Evolutionary conservation across 148 eudicot species (phyloP).

Genomic region (Rhododendron ferrugineum): DNA sequence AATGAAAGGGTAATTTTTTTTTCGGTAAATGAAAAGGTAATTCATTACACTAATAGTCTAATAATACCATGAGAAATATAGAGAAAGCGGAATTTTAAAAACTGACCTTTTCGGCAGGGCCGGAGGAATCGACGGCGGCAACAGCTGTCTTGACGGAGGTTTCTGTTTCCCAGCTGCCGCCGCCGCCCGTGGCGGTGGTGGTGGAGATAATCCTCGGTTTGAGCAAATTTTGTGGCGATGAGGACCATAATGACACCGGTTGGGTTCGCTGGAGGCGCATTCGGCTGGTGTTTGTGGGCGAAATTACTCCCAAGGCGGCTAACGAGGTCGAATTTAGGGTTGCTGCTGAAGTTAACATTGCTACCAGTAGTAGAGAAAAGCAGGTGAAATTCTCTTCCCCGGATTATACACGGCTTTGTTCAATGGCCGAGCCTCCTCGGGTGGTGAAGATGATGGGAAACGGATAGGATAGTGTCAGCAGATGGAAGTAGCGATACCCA

Average conservation of each 20-base stretch:
- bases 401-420: neutral
- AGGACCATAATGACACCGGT: neutral
- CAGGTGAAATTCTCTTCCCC: neutral
- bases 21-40: neutral
- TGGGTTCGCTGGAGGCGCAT: slow-evolving; percentile 7
- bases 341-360: slow-evolving; percentile 32
- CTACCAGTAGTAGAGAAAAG: neutral
- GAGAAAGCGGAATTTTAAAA: neutral
- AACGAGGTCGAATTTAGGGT: slow-evolving; percentile 23
- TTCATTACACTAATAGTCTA: neutral
- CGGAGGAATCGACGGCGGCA: slow-evolving; percentile 42
- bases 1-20: neutral
- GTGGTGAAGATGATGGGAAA: neutral
- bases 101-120: slow-evolving; percentile 35
- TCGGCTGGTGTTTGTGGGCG: slow-evolving; percentile 3
- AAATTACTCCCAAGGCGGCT: neutral
- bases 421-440: neutral
- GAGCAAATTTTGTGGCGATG: slow-evolving; percentile 14
- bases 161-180: slow-evolving; percentile 15
- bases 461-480: neutral
- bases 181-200: neutral
- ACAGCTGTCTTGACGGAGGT: slow-evolving; percentile 33
- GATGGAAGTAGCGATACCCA: neutral
- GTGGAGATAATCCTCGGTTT: neutral
- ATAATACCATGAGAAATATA: neutral